Evolutionary conservation across 768 basidiomycete species (phyloP), one percentile per base, ranked within the genome.

Genomic region (Cantharellus cinnabarinus): DNA sequence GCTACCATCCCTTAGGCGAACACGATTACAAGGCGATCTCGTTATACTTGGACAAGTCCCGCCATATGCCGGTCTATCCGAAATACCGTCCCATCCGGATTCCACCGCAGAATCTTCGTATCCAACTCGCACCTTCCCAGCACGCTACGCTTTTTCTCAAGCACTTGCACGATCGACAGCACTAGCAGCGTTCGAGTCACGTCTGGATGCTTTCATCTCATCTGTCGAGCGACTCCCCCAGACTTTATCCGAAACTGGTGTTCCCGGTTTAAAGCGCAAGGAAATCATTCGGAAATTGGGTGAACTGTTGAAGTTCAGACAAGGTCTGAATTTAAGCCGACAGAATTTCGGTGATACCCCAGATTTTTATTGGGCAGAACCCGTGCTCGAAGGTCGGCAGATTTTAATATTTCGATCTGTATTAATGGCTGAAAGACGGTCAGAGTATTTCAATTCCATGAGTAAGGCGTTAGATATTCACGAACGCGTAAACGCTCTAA

Each of bases 361-460:
- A 0, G 86, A 95, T 69, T 83, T 97, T 64, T 91, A 95, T 68
- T 98, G 94, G 93, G 77, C 84, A 15, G 89, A 95, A 67, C 89
- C 91, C 0, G 85, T 83, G 62, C 75, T 97, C 3, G 93, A 97
- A 73, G 75, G 87, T 82, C 62, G 41, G 79, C 61, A 20, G 34
- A 10, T 5, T 54, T 61, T n/a, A 50, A 35, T 41, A 41, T 39
- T 38, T 39, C 42, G 51, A 3, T 4, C 5, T 41, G 44, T n/a
- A 35, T 39, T 52, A 34, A 48, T 41, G 37, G 29, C 57, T 37
- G 29, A 20, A 41, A 5, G 29, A 40, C 39, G n/a, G 39, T 29
- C 42, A 89, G 83, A 76, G 15, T 82, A 85, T 67, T 97, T 97
- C 71, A 83, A 87, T 64, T 82, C 83, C 1, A 72, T 98, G 66